Base-by-base conservation (phyloP, 2,329 filamentous ascomycete genomes). In the Fusarium sp. region DNA sequence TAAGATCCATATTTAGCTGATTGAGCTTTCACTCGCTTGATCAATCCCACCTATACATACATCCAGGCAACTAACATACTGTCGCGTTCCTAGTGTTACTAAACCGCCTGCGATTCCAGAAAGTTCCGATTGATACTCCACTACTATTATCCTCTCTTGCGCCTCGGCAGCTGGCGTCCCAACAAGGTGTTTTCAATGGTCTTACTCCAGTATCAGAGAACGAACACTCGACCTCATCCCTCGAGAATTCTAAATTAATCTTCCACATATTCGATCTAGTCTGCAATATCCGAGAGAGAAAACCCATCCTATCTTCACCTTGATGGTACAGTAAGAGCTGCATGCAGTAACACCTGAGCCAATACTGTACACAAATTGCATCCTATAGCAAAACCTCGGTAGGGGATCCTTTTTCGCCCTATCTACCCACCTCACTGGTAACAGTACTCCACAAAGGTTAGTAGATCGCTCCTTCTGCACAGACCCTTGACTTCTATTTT, bases 391-490 rank as follows among this genome's bases (percentile, higher is more conserved):
- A 18, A 18, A 55, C 43, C 30, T 64, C 48, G 38, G 29, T 18
- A 43, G 27, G 24, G n/a, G 32, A 41, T 47, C 45, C 40, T 62
- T 34, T 34, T 45, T 53, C 49, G 40, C 51, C 51, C 34, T 46
- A 29, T 59, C 52, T 51, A 64, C 44, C 62, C 67, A 70, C 65
- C 57, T 69, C 61, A 59, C 57, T 69, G 67, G 64, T 62, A 64
- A 55, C 68, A 56, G 65, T 72, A 59, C 70, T 74, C 72, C 72
- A 75, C 66, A 57, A 24, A 29, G 55, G 54, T 46, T 47, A 46
- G 45, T 49, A 67, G 71, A 74, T 74, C 69, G 69, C 64, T 62
- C 52, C 62, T 49, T 53, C 62, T 52, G 69, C 73, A 74, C 71
- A 74, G 67, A 69, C 73, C 68, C 65, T 67, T 61, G 48, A 20